A percentile compares a stretch with the other conserved stretches of the same genome.
Evolutionary conservation across 495 filamentous ascomycete genomes (phyloP).

Genomic region (Aspergillus coremiiformis): DNA sequence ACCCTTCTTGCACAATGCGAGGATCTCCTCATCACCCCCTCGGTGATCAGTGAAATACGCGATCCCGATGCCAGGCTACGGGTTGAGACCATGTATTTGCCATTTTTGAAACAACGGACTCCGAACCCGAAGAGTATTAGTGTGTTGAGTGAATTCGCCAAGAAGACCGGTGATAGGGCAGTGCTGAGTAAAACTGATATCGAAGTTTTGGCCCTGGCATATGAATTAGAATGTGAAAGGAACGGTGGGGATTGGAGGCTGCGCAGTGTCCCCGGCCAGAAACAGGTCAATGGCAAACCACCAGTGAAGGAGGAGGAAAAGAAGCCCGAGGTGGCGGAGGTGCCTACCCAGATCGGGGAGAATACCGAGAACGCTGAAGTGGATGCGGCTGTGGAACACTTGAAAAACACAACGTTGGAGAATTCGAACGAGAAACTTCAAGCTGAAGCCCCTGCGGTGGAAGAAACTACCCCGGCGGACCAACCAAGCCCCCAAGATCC

Average conservation of each 20-base stretch:
- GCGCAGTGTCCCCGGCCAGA: constrained; percentile 69
- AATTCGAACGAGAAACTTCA: constrained; percentile 15
- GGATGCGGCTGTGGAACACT: constrained; percentile 24
- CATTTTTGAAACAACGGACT: constrained; percentile 70
- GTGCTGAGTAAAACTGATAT: constrained; percentile 85
- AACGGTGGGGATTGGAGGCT: constrained; percentile 80
- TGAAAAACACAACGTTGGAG: constrained; percentile 21
- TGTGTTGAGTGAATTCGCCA: constrained; percentile 75
- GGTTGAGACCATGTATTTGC: constrained; percentile 71
- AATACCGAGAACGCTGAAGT: constrained; percentile 14
- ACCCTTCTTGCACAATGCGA: constrained; percentile 69
- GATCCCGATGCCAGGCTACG: constrained; percentile 75
- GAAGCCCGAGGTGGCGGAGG: constrained; percentile 16
- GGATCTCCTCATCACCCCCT: constrained; percentile 74
- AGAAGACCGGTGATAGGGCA: constrained; percentile 79
- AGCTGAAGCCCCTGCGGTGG: neutral
- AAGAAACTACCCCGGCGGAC: constrained; percentile 4
- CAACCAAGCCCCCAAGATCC: constrained; percentile 12
- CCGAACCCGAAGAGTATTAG: constrained; percentile 70
- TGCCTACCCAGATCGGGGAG: constrained; percentile 1
- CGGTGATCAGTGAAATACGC: constrained; percentile 80
- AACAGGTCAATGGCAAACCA: constrained; percentile 61
- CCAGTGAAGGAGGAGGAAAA: constrained; percentile 38
- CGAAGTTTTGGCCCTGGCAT: constrained; percentile 79
- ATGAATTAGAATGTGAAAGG: constrained; percentile 80